Percentiles rank a stretch among this genome's conserved stretches.
Evolutionary conservation across 306 rosid species (phyloP).

Genomic region (Sphenostylis stenocarpa): DNA sequence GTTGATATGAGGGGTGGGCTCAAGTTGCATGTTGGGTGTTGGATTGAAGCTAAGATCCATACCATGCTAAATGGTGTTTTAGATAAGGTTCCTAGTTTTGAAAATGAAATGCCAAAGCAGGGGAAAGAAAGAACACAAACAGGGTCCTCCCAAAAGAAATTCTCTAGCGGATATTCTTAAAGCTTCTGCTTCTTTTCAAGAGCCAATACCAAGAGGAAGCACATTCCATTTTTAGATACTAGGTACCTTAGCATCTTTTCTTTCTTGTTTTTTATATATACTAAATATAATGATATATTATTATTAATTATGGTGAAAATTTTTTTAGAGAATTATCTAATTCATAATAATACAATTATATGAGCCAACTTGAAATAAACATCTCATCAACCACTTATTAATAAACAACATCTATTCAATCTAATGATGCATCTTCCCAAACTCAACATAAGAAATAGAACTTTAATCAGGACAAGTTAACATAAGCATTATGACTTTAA

Average conservation of each 20-base stretch:
- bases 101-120: constrained; percentile 3
- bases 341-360: neutral
- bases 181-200: neutral
- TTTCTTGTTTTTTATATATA: neutral
- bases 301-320: neutral
- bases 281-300: neutral
- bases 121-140: neutral
- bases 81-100: too few relatives aligned
- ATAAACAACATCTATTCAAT: too few relatives aligned
- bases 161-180: constrained; percentile 38
- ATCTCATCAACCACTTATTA: too few relatives aligned
- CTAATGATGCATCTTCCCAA: too few relatives aligned
- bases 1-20: too few relatives aligned
- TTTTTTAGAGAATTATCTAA: neutral
- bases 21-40: too few relatives aligned
- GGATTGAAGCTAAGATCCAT: too few relatives aligned
- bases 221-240: constrained; percentile 39
- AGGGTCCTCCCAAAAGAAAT: constrained; percentile 18
- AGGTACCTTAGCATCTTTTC: constrained; percentile 5
- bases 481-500: too few relatives aligned
- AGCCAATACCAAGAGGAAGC: constrained; percentile 10
- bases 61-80: too few relatives aligned
- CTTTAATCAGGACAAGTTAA: too few relatives aligned
- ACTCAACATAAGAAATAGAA: too few relatives aligned
- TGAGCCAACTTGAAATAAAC: neutral